Conservation (phyloP, 1,139 yeast species). For the Blastobotrys niveus region DNA sequence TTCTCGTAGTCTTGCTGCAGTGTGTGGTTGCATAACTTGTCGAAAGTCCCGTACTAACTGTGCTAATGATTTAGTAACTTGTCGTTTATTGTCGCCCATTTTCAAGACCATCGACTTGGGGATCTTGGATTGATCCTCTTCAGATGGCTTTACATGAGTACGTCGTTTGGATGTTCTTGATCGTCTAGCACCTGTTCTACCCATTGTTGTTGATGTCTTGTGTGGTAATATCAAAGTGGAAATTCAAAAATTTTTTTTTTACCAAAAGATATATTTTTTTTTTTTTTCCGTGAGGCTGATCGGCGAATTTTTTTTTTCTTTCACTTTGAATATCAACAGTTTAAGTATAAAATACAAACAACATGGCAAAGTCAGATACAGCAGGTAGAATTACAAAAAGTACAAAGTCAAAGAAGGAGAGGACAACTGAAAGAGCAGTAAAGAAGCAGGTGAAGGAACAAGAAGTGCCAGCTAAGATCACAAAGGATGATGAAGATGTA, state of each 20-base stretch:
- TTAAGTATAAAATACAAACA: neutral
- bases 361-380: neutral
- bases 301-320: neutral
- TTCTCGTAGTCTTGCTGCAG: slow-evolving; percentile 83
- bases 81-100: slow-evolving; percentile 59
- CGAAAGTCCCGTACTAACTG: slow-evolving; percentile 86
- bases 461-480: neutral
- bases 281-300: neutral
- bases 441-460: neutral
- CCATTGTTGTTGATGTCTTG: slow-evolving; percentile 15
- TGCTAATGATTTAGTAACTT: slow-evolving; percentile 72
- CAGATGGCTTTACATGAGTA: slow-evolving; percentile 67
- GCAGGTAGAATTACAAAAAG: slow-evolving; percentile 8
- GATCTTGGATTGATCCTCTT: slow-evolving; percentile 64
- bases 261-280: neutral
- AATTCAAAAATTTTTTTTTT: slow-evolving; percentile 7
- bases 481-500: neutral
- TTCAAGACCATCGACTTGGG: slow-evolving; percentile 93
- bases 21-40: slow-evolving; percentile 91
- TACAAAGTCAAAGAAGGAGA: slow-evolving; percentile 9
- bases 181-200: slow-evolving; percentile 19
- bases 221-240: slow-evolving; percentile 1
- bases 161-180: slow-evolving; percentile 53
- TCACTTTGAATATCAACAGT: no score
- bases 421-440: slow-evolving; percentile 3